A percentile compares a stretch with the other conserved stretches of the same genome.
phyloP scores from a whole-genome alignment of 768 basidiomycete genomes.

The Boletus pseudopeckii region DNA sequence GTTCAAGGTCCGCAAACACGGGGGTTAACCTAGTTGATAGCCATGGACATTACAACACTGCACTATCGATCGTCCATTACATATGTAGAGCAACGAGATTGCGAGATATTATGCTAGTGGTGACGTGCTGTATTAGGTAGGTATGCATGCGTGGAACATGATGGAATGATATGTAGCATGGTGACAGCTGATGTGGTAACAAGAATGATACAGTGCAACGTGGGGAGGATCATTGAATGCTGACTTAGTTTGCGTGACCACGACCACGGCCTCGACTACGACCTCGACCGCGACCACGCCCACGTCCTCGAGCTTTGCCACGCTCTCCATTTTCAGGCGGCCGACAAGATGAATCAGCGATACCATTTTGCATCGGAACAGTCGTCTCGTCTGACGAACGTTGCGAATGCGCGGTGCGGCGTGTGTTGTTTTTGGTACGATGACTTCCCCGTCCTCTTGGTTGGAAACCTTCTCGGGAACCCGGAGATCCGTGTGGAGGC shows the following conservation, averaged over 20 bases:
- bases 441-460: constrained; percentile 8
- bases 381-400: constrained; percentile 1
- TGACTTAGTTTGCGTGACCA: constrained; percentile 31
- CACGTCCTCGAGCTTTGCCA: constrained; percentile 38
- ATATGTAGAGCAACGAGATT: constrained; percentile 9
- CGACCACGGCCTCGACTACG: constrained; percentile 38
- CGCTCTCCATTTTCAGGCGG: constrained; percentile 27
- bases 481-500: constrained; percentile 8
- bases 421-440: constrained; percentile 4
- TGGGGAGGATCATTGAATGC: constrained; percentile 7
- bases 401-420: not conserved
- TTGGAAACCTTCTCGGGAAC: constrained; percentile 3
- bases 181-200: constrained; percentile 20
- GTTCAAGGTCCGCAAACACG: constrained; percentile 5
- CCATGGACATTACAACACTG: constrained; percentile 1
- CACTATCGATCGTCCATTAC: constrained; percentile 17
- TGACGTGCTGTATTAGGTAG: constrained; percentile 18
- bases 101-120: constrained; percentile 12
- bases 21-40: not conserved
- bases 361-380: constrained; percentile 11
- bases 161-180: constrained; percentile 17
- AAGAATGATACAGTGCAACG: constrained; percentile 19
- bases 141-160: constrained; percentile 22
- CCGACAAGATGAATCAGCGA: constrained; percentile 6
- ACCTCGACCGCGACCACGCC: constrained; percentile 39